Evolutionary conservation across 352 stramenopile genomes (phyloP), one percentile per base, ranked within the genome.

Genomic region (Pythium utonaiense): DNA sequence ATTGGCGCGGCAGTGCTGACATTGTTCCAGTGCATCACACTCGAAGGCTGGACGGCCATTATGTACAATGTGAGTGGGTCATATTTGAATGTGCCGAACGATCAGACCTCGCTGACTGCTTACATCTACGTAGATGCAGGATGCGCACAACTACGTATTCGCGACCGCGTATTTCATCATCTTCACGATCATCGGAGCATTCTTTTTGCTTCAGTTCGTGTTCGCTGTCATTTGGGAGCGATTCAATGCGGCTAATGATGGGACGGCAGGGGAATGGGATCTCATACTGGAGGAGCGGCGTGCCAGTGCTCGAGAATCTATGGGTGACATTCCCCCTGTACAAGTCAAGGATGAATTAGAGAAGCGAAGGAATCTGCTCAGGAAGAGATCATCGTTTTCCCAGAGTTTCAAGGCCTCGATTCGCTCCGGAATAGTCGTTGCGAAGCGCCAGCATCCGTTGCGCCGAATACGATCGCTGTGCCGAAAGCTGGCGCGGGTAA

Each of bases 11-110:
- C 86, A 8, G 82, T 96, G 30, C 28, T 97, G 16, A 92, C 85
- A 13, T 75, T 96, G n/a, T 95, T 97, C 50, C 86, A 96, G 62
- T 76, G 76, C 19, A 82, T 97, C 36, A 97, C 89, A 19, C 70
- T 96, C 6, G 88, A 97, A 73, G 90, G 90, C 1, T 97, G 91
- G 91, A 88, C 72, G 0, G 61, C 72, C 22, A 73, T 96, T 41
- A 96, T 96, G 80, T 87, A 94, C 53, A 82, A 84, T 48, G 78
- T 96, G 62, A 70, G 90, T 74, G 52, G 6, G 59, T 53, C 33
- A 60, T 58, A 8, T n/a, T n/a, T n/a, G 31, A 27, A 19, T 33
- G 5, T 33, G 9, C 28, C 5, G 28, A 6, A 42, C 34, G 34
- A 33, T 33, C 28, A 9, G 28, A 33, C 36, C 9, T 17, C 12